Evolutionary conservation across 352 stramenopile species (phyloP).

Genomic region (Globisporangium middletonii): DNA sequence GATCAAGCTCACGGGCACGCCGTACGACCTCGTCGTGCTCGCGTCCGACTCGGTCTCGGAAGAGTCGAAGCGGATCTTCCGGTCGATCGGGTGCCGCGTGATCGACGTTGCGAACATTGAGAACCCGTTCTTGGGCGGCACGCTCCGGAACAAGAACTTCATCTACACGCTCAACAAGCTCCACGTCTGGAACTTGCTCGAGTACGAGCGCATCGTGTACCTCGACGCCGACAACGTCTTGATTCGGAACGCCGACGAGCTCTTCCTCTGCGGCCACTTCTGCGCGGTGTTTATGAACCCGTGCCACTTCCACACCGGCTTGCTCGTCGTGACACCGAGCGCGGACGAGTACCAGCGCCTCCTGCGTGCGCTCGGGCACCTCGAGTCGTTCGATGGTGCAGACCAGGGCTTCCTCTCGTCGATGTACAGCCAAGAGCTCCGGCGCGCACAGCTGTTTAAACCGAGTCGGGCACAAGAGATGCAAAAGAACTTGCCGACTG

Average conservation of each 20-base stretch:
- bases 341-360: constrained; percentile 64
- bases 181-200: constrained; percentile 87
- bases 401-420: constrained; percentile 85
- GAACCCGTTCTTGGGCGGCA: constrained; percentile 77
- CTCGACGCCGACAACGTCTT: constrained; percentile 89
- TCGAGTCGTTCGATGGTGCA: constrained; percentile 74
- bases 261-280: constrained; percentile 84
- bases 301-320: constrained; percentile 86
- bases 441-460: constrained; percentile 67
- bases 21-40: constrained; percentile 82
- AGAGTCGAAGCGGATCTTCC: constrained; percentile 67
- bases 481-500: constrained; percentile 27
- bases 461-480: constrained; percentile 30
- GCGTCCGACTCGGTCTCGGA: constrained; percentile 81
- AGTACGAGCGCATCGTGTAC: constrained; percentile 89
- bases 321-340: constrained; percentile 81
- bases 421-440: constrained; percentile 82
- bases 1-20: constrained; percentile 79
- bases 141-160: constrained; percentile 82
- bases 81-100: constrained; percentile 76
- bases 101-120: constrained; percentile 85
- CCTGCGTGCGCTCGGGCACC: constrained; percentile 43
- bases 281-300: constrained; percentile 90
- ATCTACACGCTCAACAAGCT: constrained; percentile 90
- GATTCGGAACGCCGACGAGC: constrained; percentile 84